phyloP scores from a whole-genome alignment of 2,329 filamentous ascomycete genomes.

The Fusarium mundagurra region DNA sequence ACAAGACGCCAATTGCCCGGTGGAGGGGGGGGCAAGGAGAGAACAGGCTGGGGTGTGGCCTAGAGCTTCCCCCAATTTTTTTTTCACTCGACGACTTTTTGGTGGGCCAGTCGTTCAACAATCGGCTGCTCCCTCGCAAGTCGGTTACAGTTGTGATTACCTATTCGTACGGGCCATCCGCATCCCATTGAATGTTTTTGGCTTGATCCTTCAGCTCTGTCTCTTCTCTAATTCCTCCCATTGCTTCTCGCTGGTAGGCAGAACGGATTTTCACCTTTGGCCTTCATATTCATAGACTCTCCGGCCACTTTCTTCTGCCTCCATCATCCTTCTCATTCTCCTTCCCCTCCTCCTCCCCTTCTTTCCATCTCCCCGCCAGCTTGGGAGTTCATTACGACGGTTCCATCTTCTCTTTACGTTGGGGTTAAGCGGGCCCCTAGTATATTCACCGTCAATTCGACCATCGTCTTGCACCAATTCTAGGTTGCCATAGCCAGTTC shows the following conservation, averaged over 20 bases:
- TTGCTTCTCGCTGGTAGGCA: constrained; percentile 44
- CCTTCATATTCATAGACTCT: constrained; percentile 41
- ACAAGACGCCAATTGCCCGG: constrained; percentile 21
- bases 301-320: constrained; percentile 41
- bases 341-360: constrained; percentile 14
- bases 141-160: constrained; percentile 44
- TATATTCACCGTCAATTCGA: constrained; percentile 39
- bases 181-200: constrained; percentile 22
- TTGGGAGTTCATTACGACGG: constrained; percentile 40
- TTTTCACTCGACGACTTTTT: constrained; percentile 45
- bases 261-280: constrained; percentile 34
- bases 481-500: constrained; percentile 40
- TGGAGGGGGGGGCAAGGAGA: constrained; percentile 25
- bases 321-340: constrained; percentile 30
- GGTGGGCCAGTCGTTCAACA: constrained; percentile 51
- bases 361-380: constrained; percentile 37
- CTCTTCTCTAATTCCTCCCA: constrained; percentile 37
- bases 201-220: constrained; percentile 28
- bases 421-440: constrained; percentile 42
- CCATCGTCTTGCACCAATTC: constrained; percentile 38
- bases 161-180: constrained; percentile 39
- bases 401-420: constrained; percentile 37
- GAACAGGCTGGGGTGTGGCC: constrained; percentile 35
- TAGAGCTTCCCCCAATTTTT: constrained; percentile 49
- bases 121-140: constrained; percentile 45